A percentile compares a stretch with the other conserved stretches of the same genome.
Evolutionary conservation across 352 stramenopile genomes (phyloP).

Genomic region (Phytophthora multivora): DNA sequence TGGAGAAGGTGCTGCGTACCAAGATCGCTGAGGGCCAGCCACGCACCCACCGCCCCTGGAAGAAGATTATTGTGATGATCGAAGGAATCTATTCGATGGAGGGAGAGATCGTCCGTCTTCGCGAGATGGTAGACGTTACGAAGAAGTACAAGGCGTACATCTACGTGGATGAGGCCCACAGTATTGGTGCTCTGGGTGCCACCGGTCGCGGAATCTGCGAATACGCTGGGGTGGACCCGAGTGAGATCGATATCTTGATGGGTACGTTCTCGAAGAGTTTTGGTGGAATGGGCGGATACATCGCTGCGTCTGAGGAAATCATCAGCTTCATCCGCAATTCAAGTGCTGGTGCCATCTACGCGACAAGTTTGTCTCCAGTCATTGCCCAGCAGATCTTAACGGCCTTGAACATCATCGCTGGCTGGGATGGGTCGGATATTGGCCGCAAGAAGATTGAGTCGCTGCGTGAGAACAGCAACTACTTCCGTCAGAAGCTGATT

Average conservation of each 20-base stretch:
- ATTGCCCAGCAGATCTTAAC: constrained; percentile 71
- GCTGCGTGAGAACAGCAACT: constrained; percentile 98
- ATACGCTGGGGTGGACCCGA: constrained; percentile 94
- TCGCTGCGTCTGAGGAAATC: constrained; percentile 89
- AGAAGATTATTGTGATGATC: constrained; percentile 97
- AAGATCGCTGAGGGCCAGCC: constrained; percentile 88
- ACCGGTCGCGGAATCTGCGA: constrained; percentile 96
- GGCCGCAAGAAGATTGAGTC: constrained; percentile 92
- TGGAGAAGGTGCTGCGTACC: constrained; percentile 89
- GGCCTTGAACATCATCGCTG: constrained; percentile 94
- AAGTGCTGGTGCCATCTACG: constrained; percentile 63
- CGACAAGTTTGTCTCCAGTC: constrained; percentile 63
- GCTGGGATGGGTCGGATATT: constrained; percentile 94
- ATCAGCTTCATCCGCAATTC: constrained; percentile 62
- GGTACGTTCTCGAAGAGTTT: constrained; percentile 99
- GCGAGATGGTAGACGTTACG: constrained; percentile 89
- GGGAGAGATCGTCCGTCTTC: constrained; percentile 96
- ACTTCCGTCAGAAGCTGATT: constrained; percentile 94
- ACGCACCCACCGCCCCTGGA: constrained; percentile 94
- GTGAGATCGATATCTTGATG: constrained; percentile 99
- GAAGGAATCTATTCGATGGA: constrained; percentile 99
- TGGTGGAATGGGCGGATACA: constrained; percentile 98
- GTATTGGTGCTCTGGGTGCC: constrained; percentile 94
- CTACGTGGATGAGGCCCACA: constrained; percentile 98
- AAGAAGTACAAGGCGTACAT: constrained; percentile 98